Conservation (phyloP, 345 rosid genomes). For the Lepidium didymum region DNA sequence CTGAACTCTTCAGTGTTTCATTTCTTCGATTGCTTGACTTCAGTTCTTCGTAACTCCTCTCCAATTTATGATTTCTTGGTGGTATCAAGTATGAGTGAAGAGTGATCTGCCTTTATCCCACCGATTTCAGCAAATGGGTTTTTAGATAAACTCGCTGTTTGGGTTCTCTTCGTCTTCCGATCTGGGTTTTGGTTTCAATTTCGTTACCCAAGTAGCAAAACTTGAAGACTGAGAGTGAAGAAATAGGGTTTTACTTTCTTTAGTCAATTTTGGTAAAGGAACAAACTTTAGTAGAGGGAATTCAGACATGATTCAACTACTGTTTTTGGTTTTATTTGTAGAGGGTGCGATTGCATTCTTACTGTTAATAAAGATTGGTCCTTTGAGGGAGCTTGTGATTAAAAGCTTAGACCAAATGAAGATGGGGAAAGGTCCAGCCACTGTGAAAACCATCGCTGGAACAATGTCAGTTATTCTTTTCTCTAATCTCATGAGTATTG, state of each 20-base stretch:
- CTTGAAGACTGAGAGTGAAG: neutral
- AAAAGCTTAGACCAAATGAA: conserved; percentile 86
- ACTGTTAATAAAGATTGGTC: conserved; percentile 75
- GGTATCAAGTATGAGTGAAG: conserved; percentile 3
- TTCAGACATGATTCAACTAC: conserved; percentile 69
- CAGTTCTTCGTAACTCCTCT: neutral
- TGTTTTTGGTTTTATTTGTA: conserved; percentile 70
- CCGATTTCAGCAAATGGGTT: neutral
- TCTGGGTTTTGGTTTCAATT: conserved; percentile 10
- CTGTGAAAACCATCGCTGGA: conserved; percentile 89
- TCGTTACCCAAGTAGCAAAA: neutral
- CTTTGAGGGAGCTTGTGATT: conserved; percentile 80
- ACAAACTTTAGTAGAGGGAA: neutral
- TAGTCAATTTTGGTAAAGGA: conserved; percentile 16
- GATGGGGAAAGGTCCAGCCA: conserved; percentile 86
- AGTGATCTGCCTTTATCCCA: neutral
- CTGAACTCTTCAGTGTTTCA: neutral
- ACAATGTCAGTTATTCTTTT: conserved; percentile 84
- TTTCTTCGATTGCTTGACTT: neutral
- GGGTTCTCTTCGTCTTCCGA: neutral
- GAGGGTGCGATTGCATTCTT: conserved; percentile 70
- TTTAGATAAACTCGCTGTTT: neutral
- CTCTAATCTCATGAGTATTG: conserved; percentile 71
- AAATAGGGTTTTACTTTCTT: neutral
- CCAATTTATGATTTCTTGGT: conserved; percentile 18